Evolutionary conservation across 2,329 filamentous ascomycete species (phyloP).

Genomic region (Fusarium sp.): DNA sequence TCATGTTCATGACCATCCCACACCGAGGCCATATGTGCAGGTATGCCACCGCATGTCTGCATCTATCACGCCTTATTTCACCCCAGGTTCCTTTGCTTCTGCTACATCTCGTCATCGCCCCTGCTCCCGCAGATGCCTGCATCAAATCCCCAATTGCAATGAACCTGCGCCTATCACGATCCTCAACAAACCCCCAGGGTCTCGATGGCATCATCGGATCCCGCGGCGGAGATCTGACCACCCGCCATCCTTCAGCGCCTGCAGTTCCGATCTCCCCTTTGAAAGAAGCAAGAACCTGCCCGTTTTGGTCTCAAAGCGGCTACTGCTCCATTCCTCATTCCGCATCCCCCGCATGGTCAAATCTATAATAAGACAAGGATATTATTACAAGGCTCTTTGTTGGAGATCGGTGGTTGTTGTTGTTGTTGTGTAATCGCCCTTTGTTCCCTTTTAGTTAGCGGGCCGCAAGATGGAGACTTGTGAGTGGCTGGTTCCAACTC

Average conservation of each 20-base stretch:
- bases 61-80: slow-evolving; percentile 18
- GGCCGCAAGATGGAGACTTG: background rate
- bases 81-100: background rate
- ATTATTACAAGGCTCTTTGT: background rate
- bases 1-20: background rate
- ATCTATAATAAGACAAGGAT: background rate
- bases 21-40: background rate
- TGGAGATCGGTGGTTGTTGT: background rate
- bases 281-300: slow-evolving; percentile 1
- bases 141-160: slow-evolving; percentile 4
- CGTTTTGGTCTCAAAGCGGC: background rate
- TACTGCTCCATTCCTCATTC: background rate
- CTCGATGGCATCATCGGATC: slow-evolving; percentile 32
- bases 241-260: slow-evolving; percentile 1
- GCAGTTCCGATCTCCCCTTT: slow-evolving; percentile 4
- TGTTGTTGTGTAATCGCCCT: background rate
- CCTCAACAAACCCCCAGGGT: background rate
- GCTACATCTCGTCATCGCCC: slow-evolving; percentile 34
- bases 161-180: slow-evolving; percentile 21
- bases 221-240: slow-evolving; percentile 23
- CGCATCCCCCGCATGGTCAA: background rate
- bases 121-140: slow-evolving; percentile 19
- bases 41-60: background rate
- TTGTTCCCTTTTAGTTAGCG: background rate
- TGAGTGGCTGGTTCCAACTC: background rate